A percentile compares a stretch with the other conserved stretches of the same genome.
These are phyloP conservation scores for Evernia prunastri DNA, from an alignment of 495 filamentous ascomycete genomes.

Conservation along the genomic window DNA sequence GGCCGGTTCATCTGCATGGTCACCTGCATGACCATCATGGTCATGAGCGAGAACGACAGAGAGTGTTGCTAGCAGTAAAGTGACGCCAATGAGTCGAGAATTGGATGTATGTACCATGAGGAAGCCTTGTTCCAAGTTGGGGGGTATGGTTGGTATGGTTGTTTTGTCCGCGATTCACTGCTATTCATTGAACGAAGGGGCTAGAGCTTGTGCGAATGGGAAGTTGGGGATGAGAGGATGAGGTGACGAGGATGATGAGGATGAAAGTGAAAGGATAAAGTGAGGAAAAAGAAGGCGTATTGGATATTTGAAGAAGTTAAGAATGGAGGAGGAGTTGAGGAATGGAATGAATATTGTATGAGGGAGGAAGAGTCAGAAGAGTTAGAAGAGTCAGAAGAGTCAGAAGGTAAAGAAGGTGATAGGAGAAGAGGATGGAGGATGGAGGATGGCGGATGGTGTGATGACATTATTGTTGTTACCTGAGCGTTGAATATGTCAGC, in stretches of 20 bases:
- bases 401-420: too few relatives aligned
- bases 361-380: too few relatives aligned
- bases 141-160: not conserved
- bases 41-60: slow-evolving; percentile 24
- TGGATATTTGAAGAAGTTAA: not conserved
- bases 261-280: not conserved
- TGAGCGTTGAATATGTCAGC: slow-evolving; percentile 15
- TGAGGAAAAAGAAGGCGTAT: not conserved
- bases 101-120: slow-evolving; percentile 26
- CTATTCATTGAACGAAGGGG: not conserved
- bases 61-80: slow-evolving; percentile 23
- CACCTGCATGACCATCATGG: slow-evolving; percentile 23
- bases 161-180: not conserved
- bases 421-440: too few relatives aligned
- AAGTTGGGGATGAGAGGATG: not conserved
- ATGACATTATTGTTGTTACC: slow-evolving; percentile 6
- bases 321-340: slow-evolving; percentile 5
- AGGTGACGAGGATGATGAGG: not conserved
- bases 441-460: not conserved
- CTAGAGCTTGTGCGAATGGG: not conserved
- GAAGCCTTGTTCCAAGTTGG: not conserved
- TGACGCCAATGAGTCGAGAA: slow-evolving; percentile 13
- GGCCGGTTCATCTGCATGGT: slow-evolving; percentile 18
- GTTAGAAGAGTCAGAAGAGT: too few relatives aligned
- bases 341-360: too few relatives aligned